Base-by-base conservation (phyloP, 176 grass and related monocot genomes). In the Triticum timopheevii region DNA sequence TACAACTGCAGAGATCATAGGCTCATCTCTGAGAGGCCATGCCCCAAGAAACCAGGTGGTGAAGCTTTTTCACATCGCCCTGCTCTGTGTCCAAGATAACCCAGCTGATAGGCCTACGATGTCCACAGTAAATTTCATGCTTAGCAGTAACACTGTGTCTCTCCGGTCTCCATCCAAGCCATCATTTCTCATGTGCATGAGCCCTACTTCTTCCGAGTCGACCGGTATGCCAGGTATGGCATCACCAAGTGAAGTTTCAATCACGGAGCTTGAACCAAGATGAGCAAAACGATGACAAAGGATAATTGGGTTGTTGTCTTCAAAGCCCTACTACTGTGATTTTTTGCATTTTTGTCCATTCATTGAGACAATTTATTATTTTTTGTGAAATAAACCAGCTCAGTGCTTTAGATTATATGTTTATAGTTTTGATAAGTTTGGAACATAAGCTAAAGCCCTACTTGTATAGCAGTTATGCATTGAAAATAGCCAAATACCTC, bases 41-140 rank as follows among this genome's bases (percentile, higher is more conserved):
- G 62, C 68, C n/a, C 84, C 86, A 8, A 47, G 35, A 40, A 77
- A 83, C 12, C 83, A 81, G 49, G 65, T 91, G 8, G 36, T 91
- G 20, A 86, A 67, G 67, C 77, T 17, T 24, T 17, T 93, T 42
- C 86, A 94, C 71, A 78, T 94, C 28, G 92, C 81, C 13, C 25
- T 97, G 50, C 79, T 93, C 7, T 97, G 95, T 33, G 82, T 93
- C 44, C 85, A 97, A 34, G 90, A 94, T 28, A 76, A 88, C 79
- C 85, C 79, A 12, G 17, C 24, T 5, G 76, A 91, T 5, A 88
- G 93, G 25, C 90, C 93, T 27, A 80, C 15, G 61, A 93, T 93
- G 90, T 93, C 86, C 70, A 71, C 81, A 15, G 83, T 89, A 38
- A 87, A 82, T 13, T 56, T 91, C 13, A 91, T 95, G 90, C 88